Evolutionary conservation across 2,329 filamentous ascomycete genomes (phyloP).

Genomic region (Teratosphaeria viscida): DNA sequence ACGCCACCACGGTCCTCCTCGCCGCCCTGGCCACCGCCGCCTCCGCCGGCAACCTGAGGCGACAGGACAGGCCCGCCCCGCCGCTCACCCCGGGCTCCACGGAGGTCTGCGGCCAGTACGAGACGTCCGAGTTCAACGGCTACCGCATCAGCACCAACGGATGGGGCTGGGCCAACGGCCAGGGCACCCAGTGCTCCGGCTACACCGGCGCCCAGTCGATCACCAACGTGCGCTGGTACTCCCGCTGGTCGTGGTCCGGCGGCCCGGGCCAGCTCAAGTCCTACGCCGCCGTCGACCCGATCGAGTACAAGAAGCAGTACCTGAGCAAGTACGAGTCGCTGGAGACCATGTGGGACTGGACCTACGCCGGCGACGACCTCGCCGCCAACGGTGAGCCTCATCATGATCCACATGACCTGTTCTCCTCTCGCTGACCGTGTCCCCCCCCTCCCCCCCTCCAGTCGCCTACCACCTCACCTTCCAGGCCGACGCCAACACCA

Average conservation of each 20-base stretch:
- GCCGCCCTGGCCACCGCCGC: neutral
- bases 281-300: conserved; percentile 32
- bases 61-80: neutral
- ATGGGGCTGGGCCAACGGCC: conserved; percentile 9
- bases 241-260: conserved; percentile 14
- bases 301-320: conserved; percentile 19
- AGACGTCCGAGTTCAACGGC: neutral
- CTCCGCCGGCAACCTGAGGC: neutral
- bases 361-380: conserved; percentile 39
- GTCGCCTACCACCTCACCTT: conserved; percentile 48
- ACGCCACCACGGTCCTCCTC: neutral
- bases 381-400: conserved; percentile 1
- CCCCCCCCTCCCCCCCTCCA: conserved; percentile 45
- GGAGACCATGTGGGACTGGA: conserved; percentile 36
- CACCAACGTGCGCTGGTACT: conserved; percentile 9
- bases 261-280: conserved; percentile 28
- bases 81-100: neutral
- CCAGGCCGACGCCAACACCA: conserved; percentile 37
- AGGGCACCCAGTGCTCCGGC: conserved; percentile 12
- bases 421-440: too few relatives aligned
- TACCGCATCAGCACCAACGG: conserved; percentile 14
- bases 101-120: conserved; percentile 4
- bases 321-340: conserved; percentile 32
- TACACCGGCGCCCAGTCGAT: conserved; percentile 10
- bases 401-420: neutral